phyloP scores from a whole-genome alignment of 1,284 basidiomycete genomes.

The Rhodofomes roseus region DNA sequence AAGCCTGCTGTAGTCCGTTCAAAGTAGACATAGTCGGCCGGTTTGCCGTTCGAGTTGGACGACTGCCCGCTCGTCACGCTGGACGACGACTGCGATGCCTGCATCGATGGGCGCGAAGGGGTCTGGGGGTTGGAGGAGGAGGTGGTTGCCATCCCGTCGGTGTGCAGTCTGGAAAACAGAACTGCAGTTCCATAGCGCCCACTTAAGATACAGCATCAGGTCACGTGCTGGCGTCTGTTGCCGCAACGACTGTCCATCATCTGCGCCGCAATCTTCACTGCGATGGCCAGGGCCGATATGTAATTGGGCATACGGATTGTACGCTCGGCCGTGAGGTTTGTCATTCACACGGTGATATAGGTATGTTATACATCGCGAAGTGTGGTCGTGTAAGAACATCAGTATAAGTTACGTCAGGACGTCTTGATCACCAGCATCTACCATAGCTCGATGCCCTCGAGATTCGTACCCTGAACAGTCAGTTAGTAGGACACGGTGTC shows the following conservation, averaged over 20 bases:
- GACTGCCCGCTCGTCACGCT: conserved; percentile 26
- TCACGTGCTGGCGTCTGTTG: conserved; percentile 13
- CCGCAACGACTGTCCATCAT: neutral
- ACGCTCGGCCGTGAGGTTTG: no score
- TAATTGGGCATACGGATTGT: no score
- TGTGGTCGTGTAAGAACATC: neutral
- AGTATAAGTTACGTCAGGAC: neutral
- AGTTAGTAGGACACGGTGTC: neutral
- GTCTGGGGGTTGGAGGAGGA: conserved; percentile 15
- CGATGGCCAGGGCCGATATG: no score
- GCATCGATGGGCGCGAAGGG: conserved; percentile 17
- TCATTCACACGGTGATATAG: no score
- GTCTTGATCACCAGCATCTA: neutral
- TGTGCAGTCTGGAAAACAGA: conserved; percentile 1
- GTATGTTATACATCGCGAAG: neutral
- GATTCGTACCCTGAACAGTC: conserved; percentile 64
- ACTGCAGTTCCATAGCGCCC: conserved; percentile 5
- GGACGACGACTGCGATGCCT: conserved; percentile 27
- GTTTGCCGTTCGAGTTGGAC: conserved; percentile 28
- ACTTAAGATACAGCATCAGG: conserved; percentile 5
- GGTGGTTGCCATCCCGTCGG: conserved; percentile 22
- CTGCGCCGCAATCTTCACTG: neutral
- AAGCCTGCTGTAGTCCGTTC: conserved; percentile 84
- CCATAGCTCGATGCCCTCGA: conserved; percentile 78
- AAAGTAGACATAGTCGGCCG: conserved; percentile 94